phyloP scores from a whole-genome alignment of 345 rosid genomes.

The Euclidium syriacum region DNA sequence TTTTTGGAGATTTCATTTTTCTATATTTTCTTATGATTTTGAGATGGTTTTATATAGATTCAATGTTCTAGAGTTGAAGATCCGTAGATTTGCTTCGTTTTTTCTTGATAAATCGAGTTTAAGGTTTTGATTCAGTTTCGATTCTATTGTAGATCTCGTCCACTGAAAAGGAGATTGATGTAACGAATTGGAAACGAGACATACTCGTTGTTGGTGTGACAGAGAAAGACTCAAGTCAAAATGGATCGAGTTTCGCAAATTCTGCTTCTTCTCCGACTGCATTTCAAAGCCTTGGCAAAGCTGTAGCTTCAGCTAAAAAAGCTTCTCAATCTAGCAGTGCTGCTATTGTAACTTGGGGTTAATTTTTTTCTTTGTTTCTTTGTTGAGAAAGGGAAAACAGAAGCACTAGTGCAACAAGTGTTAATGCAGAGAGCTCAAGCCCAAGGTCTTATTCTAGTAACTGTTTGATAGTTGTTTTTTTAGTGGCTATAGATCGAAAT shows the following conservation, averaged over 20 bases:
- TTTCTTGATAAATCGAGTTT: neutral
- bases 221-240: constrained; percentile 79
- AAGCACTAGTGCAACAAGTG: too few species aligned
- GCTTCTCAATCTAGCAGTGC: constrained; percentile 57
- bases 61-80: neutral
- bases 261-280: constrained; percentile 43
- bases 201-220: constrained; percentile 79
- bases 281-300: constrained; percentile 62
- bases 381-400: too few species aligned
- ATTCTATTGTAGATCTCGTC: constrained; percentile 48
- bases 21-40: neutral
- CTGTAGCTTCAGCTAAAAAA: constrained; percentile 65
- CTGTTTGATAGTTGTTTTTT: too few species aligned
- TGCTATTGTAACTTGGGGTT: constrained; percentile 46
- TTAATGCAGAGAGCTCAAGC: too few species aligned
- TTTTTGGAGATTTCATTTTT: too few species aligned
- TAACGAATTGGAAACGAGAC: constrained; percentile 85
- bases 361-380: too few species aligned
- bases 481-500: too few species aligned
- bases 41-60: neutral
- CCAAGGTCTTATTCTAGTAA: too few species aligned
- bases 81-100: neutral
- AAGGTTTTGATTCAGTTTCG: neutral
- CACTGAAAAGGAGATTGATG: constrained; percentile 68
- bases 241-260: constrained; percentile 83